These are phyloP conservation scores for Leishmania braziliensis DNA, from an alignment of 208 protist genomes.

Conservation along the genomic window DNA sequence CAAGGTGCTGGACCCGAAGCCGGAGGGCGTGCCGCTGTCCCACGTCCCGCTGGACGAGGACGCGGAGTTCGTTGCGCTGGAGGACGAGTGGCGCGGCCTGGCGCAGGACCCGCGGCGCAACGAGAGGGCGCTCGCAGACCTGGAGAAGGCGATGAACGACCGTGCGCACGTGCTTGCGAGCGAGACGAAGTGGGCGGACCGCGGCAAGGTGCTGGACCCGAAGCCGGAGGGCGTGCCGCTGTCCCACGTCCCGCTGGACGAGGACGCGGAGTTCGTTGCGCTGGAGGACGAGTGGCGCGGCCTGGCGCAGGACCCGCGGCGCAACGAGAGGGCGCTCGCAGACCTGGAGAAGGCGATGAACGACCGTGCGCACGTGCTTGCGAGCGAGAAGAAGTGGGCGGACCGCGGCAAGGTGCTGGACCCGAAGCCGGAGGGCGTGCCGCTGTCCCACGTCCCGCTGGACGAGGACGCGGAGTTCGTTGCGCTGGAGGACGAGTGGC, in stretches of 20 bases:
- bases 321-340: constrained; percentile 29
- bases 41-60: constrained; percentile 44
- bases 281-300: constrained; percentile 28
- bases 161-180: too few species aligned
- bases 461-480: constrained; percentile 41
- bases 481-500: constrained; percentile 27
- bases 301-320: constrained; percentile 12
- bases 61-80: constrained; percentile 32
- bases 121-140: too few species aligned
- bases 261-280: constrained; percentile 34
- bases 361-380: constrained; percentile 47
- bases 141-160: too few species aligned
- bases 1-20: constrained; percentile 36
- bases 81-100: constrained; percentile 29
- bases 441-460: constrained; percentile 36
- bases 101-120: too few species aligned
- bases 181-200: too few species aligned
- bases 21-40: constrained; percentile 50
- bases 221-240: constrained; percentile 54
- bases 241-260: constrained; percentile 26
- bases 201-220: too few species aligned
- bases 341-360: constrained; percentile 26
- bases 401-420: too few species aligned
- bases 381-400: constrained; percentile 41
- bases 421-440: constrained; percentile 61